Evolutionary conservation across 2,329 filamentous ascomycete species (phyloP), one percentile per base, ranked within the genome.

Genomic region (Cladophialophora carrionii): DNA sequence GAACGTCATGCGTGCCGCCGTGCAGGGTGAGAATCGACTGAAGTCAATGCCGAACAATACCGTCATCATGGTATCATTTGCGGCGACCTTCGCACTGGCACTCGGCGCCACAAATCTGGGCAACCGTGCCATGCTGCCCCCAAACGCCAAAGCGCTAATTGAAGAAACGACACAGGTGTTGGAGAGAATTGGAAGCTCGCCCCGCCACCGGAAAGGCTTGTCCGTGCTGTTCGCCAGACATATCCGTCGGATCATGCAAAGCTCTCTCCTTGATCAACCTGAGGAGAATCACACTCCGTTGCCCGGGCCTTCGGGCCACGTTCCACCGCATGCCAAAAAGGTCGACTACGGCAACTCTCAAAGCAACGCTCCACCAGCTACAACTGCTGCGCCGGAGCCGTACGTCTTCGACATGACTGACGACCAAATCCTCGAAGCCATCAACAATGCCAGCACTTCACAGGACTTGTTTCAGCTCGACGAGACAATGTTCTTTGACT

Each of bases 11-110:
- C 85, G 89, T 24, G 87, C 87, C 1, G 88, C 88, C 0, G 89
- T 91, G 5, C 88, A 90, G 74, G 88, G 88, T 37, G 89, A 91
- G 72, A 79, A 82, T 0, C 84, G 88, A 66, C 81, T 91, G 0
- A 87, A 87, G 62, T 90, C 88, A 0, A 91, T 91, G 88, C 89
- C 89, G 0, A 91, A 91, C 75, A 91, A 91, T 70, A 90, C 89
- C 0, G 85, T 88, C 62, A 90, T 91, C 68, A 91, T 91, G 89
- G 90, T 91, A 12, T 89, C 88, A 1, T 91, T 90, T 68, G 88
- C 89, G 0, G 87, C 87, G 4, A 89, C 87, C 71, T 89, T 89
- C 67, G 87, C 87, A 0, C 76, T 90, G n/a, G 84, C 85, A 9
- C 80, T 90, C 4, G 69, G 68, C 2, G 88, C 86, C 69, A 82